Conservation (phyloP, 2,329 filamentous ascomycete genomes). For the Pleurostoma richardsiae region DNA sequence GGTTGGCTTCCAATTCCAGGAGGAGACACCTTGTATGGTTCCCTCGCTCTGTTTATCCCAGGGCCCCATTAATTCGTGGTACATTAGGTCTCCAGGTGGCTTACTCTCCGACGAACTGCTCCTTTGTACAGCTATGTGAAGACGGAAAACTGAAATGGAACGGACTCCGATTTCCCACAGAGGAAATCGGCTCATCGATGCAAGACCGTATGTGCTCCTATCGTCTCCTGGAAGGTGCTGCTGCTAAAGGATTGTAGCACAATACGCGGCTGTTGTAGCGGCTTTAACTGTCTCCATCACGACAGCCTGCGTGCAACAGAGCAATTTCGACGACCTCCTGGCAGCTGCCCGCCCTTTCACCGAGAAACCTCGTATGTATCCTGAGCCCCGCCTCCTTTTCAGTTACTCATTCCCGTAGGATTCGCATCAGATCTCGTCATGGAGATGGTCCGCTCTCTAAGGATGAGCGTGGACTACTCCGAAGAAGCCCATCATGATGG, state of each 20-base stretch:
- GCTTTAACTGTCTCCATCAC: conserved; percentile 51
- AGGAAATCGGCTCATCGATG: conserved; percentile 41
- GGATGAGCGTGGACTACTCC: conserved; percentile 75
- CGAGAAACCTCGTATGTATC: conserved; percentile 26
- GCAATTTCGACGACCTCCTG: conserved; percentile 66
- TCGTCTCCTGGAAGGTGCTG: conserved; percentile 6
- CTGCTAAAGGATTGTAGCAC: conserved; percentile 29
- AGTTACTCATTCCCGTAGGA: conserved; percentile 26
- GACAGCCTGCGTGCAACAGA: conserved; percentile 36
- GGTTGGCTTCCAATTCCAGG: conserved; percentile 68
- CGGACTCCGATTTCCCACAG: conserved; percentile 42
- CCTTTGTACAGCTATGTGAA: conserved; percentile 52
- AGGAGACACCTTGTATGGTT: conserved; percentile 58
- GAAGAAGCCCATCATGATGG: conserved; percentile 68
- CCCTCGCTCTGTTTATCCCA: background rate
- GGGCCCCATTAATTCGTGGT: too few relatives aligned
- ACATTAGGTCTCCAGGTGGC: conserved; percentile 50
- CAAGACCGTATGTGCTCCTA: conserved; percentile 38
- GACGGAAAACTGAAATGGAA: conserved; percentile 57
- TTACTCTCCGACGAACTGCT: conserved; percentile 56
- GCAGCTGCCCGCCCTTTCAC: conserved; percentile 55
- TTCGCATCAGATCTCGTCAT: conserved; percentile 59
- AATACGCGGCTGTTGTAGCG: conserved; percentile 55
- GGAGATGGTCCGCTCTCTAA: conserved; percentile 65
- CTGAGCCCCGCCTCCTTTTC: background rate